Percentiles rank a stretch among this genome's conserved stretches.
These are phyloP conservation scores for Cokeromyces recurvatus DNA, from an alignment of 371 early-diverging fungal genomes.

Conservation along the genomic window DNA sequence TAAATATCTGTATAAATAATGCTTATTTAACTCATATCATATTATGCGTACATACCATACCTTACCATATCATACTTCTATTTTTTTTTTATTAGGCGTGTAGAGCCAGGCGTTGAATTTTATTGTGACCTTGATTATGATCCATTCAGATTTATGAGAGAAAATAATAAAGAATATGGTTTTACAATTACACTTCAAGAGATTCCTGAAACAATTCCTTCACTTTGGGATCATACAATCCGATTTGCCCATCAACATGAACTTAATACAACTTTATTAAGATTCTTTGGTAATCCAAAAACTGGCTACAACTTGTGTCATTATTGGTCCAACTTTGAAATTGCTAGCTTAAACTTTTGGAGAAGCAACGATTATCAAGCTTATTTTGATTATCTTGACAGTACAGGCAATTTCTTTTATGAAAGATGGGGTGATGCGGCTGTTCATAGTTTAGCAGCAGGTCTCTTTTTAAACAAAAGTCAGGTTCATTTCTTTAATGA, in stretches of 20 bases:
- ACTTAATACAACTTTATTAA: conserved; percentile 28
- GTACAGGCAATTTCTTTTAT: conserved; percentile 65
- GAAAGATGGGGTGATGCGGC: conserved; percentile 73
- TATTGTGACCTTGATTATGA: conserved; percentile 89
- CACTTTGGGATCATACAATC: conserved; percentile 73
- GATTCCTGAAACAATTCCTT: conserved; percentile 77
- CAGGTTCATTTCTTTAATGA: background rate
- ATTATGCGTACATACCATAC: too few species aligned
- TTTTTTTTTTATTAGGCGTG: conserved; percentile 90
- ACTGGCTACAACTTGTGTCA: conserved; percentile 67
- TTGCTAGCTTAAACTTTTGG: conserved; percentile 80
- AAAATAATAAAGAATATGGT: conserved; percentile 76
- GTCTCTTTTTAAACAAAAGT: background rate
- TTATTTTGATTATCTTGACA: conserved; percentile 59
- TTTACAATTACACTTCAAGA: conserved; percentile 83
- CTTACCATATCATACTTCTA: too few species aligned
- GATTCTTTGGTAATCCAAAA: conserved; percentile 39
- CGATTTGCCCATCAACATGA: conserved; percentile 43
- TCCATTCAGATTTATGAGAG: conserved; percentile 80
- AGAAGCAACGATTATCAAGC: conserved; percentile 57
- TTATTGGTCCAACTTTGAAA: conserved; percentile 93
- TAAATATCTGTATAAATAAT: too few species aligned
- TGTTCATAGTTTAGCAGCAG: conserved; percentile 20
- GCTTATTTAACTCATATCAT: too few species aligned
- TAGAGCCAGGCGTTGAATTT: conserved; percentile 91